Percentiles rank a stretch among this genome's conserved stretches.
phyloP scores from a whole-genome alignment of 2,329 filamentous ascomycete species.

The Hymenoscyphus linearis region DNA sequence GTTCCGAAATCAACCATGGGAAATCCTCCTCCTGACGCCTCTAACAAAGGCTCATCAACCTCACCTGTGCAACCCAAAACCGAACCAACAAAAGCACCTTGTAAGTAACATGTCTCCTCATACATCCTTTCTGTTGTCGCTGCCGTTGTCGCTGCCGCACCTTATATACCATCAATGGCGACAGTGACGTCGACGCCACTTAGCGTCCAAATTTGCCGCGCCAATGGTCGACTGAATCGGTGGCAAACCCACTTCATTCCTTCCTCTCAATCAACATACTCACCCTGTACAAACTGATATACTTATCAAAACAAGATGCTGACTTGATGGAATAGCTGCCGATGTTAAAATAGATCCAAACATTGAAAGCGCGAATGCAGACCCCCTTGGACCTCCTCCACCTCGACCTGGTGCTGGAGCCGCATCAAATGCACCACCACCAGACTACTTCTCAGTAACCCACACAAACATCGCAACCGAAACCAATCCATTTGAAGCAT shows the following conservation, averaged over 20 bases:
- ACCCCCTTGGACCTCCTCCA: constrained; percentile 66
- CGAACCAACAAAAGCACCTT: constrained; percentile 15
- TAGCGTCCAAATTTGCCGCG: not conserved
- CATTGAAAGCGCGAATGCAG: constrained; percentile 49
- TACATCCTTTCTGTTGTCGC: not conserved
- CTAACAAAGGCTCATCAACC: constrained; percentile 22
- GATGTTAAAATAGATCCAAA: constrained; percentile 44
- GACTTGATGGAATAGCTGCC: constrained; percentile 26
- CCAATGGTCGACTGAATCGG: not conserved
- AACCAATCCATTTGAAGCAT: constrained; percentile 96
- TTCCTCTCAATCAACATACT: not conserved
- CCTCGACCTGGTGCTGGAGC: constrained; percentile 49
- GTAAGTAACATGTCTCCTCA: constrained; percentile 17
- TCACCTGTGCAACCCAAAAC: constrained; percentile 24
- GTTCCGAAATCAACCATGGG: constrained; percentile 23
- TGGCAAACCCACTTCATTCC: not conserved
- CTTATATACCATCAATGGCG: not conserved
- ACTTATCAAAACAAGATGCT: not conserved
- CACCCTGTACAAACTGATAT: not conserved
- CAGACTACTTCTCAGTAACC: constrained; percentile 62
- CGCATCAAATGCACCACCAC: constrained; percentile 43
- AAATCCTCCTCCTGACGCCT: constrained; percentile 20
- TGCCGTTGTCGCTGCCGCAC: not conserved
- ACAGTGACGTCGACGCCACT: not conserved
- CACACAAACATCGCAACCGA: constrained; percentile 63